A percentile compares a stretch with the other conserved stretches of the same genome.
phyloP scores from a whole-genome alignment of 2,329 filamentous ascomycete genomes.

The Seiridium unicorne region DNA sequence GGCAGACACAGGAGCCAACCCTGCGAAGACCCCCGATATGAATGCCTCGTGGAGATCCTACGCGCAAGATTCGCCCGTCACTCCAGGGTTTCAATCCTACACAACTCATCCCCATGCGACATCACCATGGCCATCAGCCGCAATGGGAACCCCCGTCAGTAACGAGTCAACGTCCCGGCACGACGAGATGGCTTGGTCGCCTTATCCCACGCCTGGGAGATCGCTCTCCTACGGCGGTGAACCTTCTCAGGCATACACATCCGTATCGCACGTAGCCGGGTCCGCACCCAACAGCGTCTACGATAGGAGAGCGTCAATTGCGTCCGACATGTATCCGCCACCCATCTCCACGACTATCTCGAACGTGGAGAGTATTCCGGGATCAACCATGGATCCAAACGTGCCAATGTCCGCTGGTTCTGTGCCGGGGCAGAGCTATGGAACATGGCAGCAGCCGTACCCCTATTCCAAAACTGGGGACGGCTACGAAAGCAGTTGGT shows the following conservation, averaged over 20 bases:
- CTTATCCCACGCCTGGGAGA: slow-evolving; percentile 39
- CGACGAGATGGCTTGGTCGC: slow-evolving; percentile 44
- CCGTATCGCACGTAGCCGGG: slow-evolving; percentile 24
- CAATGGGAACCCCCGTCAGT: slow-evolving; percentile 25
- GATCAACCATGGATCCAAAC: slow-evolving; percentile 30
- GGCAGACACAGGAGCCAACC: slow-evolving; percentile 36
- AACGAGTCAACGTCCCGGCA: slow-evolving; percentile 35
- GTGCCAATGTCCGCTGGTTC: slow-evolving; percentile 37
- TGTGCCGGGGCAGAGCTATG: slow-evolving; percentile 35
- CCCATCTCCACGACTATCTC: slow-evolving; percentile 14
- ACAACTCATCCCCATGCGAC: slow-evolving; percentile 37
- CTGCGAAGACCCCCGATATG: slow-evolving; percentile 40
- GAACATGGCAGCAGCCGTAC: slow-evolving; percentile 44
- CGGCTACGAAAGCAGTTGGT: slow-evolving; percentile 22
- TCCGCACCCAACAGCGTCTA: slow-evolving; percentile 28
- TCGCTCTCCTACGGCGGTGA: slow-evolving; percentile 51
- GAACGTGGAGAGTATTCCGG: slow-evolving; percentile 26
- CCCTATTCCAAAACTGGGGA: slow-evolving; percentile 38
- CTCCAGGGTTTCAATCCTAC: slow-evolving; percentile 50
- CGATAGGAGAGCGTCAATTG: slow-evolving; percentile 33
- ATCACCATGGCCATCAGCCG: slow-evolving; percentile 36
- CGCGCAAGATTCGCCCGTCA: slow-evolving; percentile 48
- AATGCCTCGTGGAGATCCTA: slow-evolving; percentile 48
- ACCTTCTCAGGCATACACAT: slow-evolving; percentile 36
- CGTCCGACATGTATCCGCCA: slow-evolving; percentile 43